phyloP scores from a whole-genome alignment of 352 stramenopile genomes.

The Peronospora belbahrii region DNA sequence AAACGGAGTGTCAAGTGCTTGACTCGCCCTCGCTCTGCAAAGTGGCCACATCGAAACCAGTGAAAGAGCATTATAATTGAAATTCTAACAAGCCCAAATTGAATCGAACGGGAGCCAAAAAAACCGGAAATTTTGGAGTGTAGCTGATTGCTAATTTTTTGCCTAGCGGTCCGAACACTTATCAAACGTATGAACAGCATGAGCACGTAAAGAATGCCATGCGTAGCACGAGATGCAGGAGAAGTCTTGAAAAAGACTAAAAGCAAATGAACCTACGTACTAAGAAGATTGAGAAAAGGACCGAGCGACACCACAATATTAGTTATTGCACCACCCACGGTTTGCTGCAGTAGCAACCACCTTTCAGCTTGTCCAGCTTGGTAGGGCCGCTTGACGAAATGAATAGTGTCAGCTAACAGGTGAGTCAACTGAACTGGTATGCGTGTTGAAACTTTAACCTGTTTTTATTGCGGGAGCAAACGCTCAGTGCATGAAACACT shows the following conservation, averaged over 20 bases:
- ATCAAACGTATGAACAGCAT: conserved; percentile 55
- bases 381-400: conserved; percentile 61
- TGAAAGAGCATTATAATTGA: background rate
- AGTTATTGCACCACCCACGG: conserved; percentile 59
- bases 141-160: no score
- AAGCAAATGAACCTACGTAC: conserved; percentile 65
- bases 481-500: conserved; percentile 14
- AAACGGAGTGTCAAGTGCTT: background rate
- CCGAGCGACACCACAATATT: conserved; percentile 8
- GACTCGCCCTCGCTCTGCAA: background rate
- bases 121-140: background rate
- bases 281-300: conserved; percentile 34
- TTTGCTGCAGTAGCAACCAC: conserved; percentile 44
- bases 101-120: background rate
- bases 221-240: conserved; percentile 48
- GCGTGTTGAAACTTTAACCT: conserved; percentile 18
- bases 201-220: conserved; percentile 48
- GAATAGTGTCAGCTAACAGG: conserved; percentile 3
- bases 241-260: conserved; percentile 51
- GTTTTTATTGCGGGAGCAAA: conserved; percentile 1
- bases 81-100: background rate
- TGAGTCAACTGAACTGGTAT: conserved; percentile 16
- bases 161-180: conserved; percentile 79
- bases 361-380: no score
- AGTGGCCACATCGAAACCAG: background rate